These are phyloP conservation scores for Senecio squalidus DNA, from an alignment of 140 eudicot species.

Conservation along the genomic window DNA sequence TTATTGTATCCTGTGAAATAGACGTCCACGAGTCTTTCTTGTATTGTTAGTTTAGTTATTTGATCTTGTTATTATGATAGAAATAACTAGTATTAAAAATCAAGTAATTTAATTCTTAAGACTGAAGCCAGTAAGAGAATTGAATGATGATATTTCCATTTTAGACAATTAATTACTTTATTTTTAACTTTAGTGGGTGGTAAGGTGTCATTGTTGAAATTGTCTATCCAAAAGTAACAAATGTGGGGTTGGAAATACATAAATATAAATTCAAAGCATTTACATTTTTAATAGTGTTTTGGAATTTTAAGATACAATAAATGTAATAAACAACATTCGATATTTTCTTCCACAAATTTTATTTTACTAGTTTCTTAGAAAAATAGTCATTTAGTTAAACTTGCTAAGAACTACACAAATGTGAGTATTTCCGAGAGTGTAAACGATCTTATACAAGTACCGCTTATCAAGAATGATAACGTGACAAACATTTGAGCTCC, in stretches of 20 bases:
- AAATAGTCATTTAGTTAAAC: too few relatives aligned
- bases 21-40: neutral
- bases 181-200: conserved; percentile 31
- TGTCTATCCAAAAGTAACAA: conserved; percentile 26
- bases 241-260: conserved; percentile 23
- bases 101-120: conserved; percentile 5
- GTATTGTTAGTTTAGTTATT: neutral
- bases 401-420: too few relatives aligned
- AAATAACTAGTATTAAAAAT: neutral
- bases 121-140: conserved; percentile 6
- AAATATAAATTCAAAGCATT: conserved; percentile 9
- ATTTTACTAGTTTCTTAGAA: too few relatives aligned
- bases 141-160: conserved; percentile 5
- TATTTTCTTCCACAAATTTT: too few relatives aligned
- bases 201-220: conserved; percentile 28
- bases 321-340: neutral
- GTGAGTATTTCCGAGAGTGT: too few relatives aligned
- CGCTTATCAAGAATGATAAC: too few relatives aligned
- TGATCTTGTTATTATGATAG: neutral
- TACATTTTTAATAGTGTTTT: neutral
- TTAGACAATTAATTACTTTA: conserved; percentile 18
- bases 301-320: neutral
- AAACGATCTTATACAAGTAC: too few relatives aligned
- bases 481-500: too few relatives aligned
- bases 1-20: neutral